These are phyloP conservation scores for Flueggea neowawraea DNA, from an alignment of 441 rosid species.

Conservation along the genomic window DNA sequence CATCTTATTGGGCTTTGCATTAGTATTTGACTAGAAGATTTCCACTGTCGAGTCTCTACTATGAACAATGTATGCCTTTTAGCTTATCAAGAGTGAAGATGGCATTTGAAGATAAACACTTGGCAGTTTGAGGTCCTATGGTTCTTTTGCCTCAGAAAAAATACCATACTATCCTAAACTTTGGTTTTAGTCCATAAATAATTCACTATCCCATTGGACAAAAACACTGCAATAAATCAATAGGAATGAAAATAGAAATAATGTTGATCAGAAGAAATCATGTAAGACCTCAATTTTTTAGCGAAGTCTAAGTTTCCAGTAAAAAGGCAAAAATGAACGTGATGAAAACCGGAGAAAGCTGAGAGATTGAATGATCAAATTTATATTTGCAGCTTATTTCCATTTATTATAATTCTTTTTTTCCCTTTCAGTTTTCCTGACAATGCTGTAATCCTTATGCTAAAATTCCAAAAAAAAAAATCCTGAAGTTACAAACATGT, in stretches of 20 bases:
- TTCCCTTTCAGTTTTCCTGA: not conserved
- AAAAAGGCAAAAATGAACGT: no score
- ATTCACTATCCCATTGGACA: not conserved
- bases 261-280: not conserved
- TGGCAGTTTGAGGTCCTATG: not conserved
- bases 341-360: no score
- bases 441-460: not conserved
- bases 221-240: not conserved
- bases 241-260: not conserved
- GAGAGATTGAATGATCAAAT: not conserved
- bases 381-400: not conserved
- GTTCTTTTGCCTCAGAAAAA: not conserved
- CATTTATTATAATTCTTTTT: not conserved
- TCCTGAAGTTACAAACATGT: not conserved
- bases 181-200: not conserved
- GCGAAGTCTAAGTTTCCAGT: no score
- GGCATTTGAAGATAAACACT: not conserved
- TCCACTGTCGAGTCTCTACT: not conserved
- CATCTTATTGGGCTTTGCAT: not conserved
- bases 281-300: not conserved
- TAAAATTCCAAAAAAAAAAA: not conserved
- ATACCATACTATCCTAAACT: not conserved
- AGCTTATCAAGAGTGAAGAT: not conserved
- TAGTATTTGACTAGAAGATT: not conserved
- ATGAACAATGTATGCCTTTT: not conserved